phyloP scores from a whole-genome alignment of 441 rosid species.

The Breynia disticha region DNA sequence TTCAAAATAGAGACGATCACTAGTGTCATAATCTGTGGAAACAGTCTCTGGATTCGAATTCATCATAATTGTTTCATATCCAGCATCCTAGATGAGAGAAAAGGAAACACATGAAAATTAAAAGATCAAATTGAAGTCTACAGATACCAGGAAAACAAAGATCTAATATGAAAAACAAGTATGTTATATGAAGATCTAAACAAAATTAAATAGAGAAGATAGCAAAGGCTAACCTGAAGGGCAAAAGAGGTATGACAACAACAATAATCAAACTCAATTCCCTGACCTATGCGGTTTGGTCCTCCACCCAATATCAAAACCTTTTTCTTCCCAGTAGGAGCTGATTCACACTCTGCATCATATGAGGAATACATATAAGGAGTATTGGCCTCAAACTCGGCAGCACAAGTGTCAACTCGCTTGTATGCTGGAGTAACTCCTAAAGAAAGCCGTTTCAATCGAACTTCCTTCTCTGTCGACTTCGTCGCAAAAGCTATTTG shows the following conservation, averaged over 20 bases:
- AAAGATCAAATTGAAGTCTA: not conserved
- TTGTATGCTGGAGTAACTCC: conserved; percentile 82
- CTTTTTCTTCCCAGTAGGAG: conserved; percentile 65
- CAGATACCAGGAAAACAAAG: not conserved
- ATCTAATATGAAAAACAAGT: not conserved
- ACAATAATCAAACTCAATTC: conserved; percentile 96
- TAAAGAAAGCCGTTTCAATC: conserved; percentile 47
- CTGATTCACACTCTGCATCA: conserved; percentile 89
- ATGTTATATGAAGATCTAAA: not conserved
- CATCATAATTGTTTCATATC: conserved; percentile 96
- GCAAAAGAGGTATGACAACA: conserved; percentile 96
- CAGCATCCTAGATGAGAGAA: conserved; percentile 57
- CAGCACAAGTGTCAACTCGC: conserved; percentile 96
- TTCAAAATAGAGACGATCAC: conserved; percentile 91
- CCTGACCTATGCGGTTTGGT: conserved; percentile 95
- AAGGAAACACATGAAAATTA: not conserved
- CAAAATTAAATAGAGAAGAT: conserved; percentile 5
- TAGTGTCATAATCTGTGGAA: conserved; percentile 92
- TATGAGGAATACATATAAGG: conserved; percentile 98
- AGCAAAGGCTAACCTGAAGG: conserved; percentile 59
- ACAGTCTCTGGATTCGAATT: conserved; percentile 97
- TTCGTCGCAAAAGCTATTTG: conserved; percentile 89
- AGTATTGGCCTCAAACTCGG: conserved; percentile 93
- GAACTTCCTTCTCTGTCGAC: conserved; percentile 76
- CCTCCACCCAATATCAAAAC: conserved; percentile 97